A percentile compares a stretch with the other conserved stretches of the same genome.
Conservation (phyloP, 169 alveolate species). For the Cryptosporidium ryanae region DNA sequence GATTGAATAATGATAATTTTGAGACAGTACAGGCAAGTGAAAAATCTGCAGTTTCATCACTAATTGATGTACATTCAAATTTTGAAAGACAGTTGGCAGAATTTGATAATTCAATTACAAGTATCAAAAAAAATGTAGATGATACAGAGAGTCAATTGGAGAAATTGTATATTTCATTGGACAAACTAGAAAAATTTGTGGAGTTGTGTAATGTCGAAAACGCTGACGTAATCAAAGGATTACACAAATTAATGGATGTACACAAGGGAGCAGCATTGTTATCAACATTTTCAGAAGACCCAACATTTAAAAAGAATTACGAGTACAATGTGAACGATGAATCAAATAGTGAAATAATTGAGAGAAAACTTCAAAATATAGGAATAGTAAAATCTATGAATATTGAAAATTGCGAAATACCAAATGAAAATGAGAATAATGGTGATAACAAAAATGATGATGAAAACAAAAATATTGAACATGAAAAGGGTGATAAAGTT, state of each 20-base stretch:
- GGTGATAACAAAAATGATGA: neutral
- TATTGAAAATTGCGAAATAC: neutral
- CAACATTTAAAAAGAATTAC: constrained; percentile 26
- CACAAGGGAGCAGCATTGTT: constrained; percentile 54
- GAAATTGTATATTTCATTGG: constrained; percentile 19
- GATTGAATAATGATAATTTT: neutral
- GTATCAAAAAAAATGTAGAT: constrained; percentile 19
- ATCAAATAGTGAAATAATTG: neutral
- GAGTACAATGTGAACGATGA: constrained; percentile 5
- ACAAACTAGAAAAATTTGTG: constrained; percentile 41
- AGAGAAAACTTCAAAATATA: neutral
- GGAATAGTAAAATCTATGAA: neutral
- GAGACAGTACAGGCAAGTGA: constrained; percentile 34
- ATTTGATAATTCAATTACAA: neutral
- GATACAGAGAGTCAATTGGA: constrained; percentile 33
- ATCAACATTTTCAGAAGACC: constrained; percentile 44
- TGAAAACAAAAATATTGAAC: neutral
- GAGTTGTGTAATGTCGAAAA: constrained; percentile 62
- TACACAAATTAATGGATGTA: constrained; percentile 57
- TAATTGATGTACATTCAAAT: constrained; percentile 38
- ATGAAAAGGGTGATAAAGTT: neutral
- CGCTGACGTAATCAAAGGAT: constrained; percentile 37
- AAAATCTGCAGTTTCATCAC: constrained; percentile 1
- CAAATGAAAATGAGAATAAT: neutral
- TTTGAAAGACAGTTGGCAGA: constrained; percentile 19